These are phyloP conservation scores for Trichoderma cornu-damae DNA, from an alignment of 2,329 filamentous ascomycete genomes.

Conservation along the genomic window DNA sequence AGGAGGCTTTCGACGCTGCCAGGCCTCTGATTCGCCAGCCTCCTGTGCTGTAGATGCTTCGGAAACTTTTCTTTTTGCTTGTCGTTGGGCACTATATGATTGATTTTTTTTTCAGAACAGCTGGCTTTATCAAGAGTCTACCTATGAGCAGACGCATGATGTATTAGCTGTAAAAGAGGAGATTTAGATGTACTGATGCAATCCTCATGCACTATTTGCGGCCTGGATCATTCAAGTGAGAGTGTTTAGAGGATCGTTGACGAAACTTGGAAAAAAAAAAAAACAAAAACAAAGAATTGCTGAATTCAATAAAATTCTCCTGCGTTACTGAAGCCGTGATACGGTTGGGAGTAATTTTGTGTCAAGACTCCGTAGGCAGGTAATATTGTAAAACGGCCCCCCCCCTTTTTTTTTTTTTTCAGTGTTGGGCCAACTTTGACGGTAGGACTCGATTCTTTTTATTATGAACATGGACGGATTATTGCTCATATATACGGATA, in stretches of 20 bases:
- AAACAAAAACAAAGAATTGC: neutral
- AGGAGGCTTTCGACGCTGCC: slow-evolving; percentile 6
- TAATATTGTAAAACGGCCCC: too few species aligned
- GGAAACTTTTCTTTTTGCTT: neutral
- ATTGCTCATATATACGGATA: too few species aligned
- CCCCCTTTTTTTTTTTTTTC: too few species aligned
- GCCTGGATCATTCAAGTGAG: neutral
- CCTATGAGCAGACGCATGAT: too few species aligned
- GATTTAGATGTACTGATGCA: neutral
- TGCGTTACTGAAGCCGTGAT: neutral
- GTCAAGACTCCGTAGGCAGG: neutral
- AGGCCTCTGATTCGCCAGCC: neutral
- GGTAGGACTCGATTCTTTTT: too few species aligned
- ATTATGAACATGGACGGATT: too few species aligned
- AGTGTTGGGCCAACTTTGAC: too few species aligned
- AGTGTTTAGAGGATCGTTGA: too few species aligned
- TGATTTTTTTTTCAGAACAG: neutral
- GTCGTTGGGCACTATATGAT: neutral
- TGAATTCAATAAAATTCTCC: neutral
- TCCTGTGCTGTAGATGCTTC: neutral
- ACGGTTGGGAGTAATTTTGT: too few species aligned
- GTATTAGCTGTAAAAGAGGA: neutral
- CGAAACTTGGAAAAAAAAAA: neutral
- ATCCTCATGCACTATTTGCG: neutral
- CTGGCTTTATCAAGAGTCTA: neutral